phyloP scores from a whole-genome alignment of 2,329 filamentous ascomycete genomes.

The Podosphaera xanthii region DNA sequence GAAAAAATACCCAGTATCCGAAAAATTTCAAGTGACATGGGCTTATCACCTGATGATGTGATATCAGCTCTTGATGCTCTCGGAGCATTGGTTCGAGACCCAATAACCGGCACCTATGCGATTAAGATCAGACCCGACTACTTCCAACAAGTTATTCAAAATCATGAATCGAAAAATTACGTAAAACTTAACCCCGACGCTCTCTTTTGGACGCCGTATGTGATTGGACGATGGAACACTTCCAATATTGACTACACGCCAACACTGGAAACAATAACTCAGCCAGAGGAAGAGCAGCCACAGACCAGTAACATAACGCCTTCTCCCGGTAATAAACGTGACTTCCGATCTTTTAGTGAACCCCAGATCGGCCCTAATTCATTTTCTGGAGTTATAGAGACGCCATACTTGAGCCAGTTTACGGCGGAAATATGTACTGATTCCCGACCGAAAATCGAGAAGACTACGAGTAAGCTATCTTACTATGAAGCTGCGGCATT shows the following conservation, averaged over 20 bases:
- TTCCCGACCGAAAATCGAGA: too few relatives aligned
- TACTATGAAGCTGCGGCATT: constrained; percentile 15
- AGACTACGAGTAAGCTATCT: constrained; percentile 1
- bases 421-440: too few relatives aligned
- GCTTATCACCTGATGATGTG: constrained; percentile 90
- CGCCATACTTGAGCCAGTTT: too few relatives aligned
- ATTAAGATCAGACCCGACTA: constrained; percentile 70
- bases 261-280: constrained; percentile 65
- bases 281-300: constrained; percentile 27
- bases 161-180: constrained; percentile 76
- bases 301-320: constrained; percentile 2
- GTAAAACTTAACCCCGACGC: constrained; percentile 60
- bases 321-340: constrained; percentile 5
- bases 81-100: constrained; percentile 72
- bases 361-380: too few relatives aligned
- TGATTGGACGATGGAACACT: constrained; percentile 74
- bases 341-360: constrained; percentile 8
- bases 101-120: constrained; percentile 69
- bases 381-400: too few relatives aligned
- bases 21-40: constrained; percentile 66
- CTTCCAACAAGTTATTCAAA: constrained; percentile 67
- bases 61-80: constrained; percentile 82
- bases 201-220: constrained; percentile 86
- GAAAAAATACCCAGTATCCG: constrained; percentile 32
- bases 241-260: constrained; percentile 67